These are phyloP conservation scores for Cutaneotrichosporon sp. DNA, from an alignment of 1,284 basidiomycete species.

Conservation along the genomic window DNA sequence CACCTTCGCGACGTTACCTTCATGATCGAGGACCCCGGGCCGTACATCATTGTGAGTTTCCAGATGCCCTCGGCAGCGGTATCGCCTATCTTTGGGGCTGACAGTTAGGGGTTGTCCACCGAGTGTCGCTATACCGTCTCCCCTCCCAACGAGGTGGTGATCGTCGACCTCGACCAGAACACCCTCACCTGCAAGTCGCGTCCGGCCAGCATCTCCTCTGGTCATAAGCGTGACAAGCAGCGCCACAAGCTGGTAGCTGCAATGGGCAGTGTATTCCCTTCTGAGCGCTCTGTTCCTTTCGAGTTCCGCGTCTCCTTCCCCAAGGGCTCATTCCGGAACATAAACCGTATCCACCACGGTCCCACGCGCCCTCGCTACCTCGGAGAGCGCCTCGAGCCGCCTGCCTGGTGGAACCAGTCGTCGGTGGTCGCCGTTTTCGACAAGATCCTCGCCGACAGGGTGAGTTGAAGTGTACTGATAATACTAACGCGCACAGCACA, in stretches of 20 bases:
- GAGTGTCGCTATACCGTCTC: conserved; percentile 77
- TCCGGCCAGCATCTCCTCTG: conserved; percentile 72
- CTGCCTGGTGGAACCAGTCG: conserved; percentile 89
- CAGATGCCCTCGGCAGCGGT: too few relatives aligned
- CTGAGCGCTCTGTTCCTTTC: conserved; percentile 44
- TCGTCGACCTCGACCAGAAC: conserved; percentile 76
- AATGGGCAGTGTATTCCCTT: conserved; percentile 25
- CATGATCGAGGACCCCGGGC: conserved; percentile 60
- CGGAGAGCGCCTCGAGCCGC: conserved; percentile 67
- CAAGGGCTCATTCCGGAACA: conserved; percentile 62
- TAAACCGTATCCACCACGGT: conserved; percentile 42
- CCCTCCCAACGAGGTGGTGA: conserved; percentile 75
- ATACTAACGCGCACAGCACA: conserved; percentile 60
- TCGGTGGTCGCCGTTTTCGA: conserved; percentile 87
- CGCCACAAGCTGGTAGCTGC: conserved; percentile 71
- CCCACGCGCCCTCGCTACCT: conserved; percentile 37
- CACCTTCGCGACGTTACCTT: conserved; percentile 62
- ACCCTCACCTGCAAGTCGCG: conserved; percentile 70
- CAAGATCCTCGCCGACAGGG: conserved; percentile 79
- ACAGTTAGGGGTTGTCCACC: conserved; percentile 67
- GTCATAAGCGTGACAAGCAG: conserved; percentile 79
- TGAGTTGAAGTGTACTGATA: conserved; percentile 46
- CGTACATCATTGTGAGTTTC: conserved; percentile 72
- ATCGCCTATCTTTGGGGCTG: conserved; percentile 3
- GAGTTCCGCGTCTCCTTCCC: conserved; percentile 97